phyloP scores from a whole-genome alignment of 164 flowering plant genomes.

The Piper longum region DNA sequence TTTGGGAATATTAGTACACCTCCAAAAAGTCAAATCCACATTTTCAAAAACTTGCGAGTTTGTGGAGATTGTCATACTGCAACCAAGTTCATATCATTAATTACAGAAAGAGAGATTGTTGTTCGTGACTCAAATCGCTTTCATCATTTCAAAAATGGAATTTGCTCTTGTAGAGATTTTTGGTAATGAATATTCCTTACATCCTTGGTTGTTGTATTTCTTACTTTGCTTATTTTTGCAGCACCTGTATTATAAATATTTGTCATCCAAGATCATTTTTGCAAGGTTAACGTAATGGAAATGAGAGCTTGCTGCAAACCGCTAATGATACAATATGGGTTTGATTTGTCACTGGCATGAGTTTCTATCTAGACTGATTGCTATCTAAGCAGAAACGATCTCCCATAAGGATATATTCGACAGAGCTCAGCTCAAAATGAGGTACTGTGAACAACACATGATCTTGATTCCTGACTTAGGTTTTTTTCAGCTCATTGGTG shows the following conservation, averaged over 20 bases:
- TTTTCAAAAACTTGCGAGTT: slow-evolving; percentile 54
- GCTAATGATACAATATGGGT: no score
- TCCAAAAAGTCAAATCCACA: slow-evolving; percentile 27
- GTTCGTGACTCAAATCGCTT: slow-evolving; percentile 53
- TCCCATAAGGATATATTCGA: no score
- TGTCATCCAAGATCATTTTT: neutral
- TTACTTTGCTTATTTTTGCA: neutral
- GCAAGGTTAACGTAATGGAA: no score
- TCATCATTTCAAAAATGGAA: slow-evolving; percentile 45
- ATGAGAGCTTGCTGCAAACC: no score
- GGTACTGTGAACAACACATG: no score
- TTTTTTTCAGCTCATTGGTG: no score
- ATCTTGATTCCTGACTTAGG: no score
- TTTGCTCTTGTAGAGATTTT: slow-evolving; percentile 46
- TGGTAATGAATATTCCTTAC: slow-evolving; percentile 19
- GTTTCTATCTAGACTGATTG: no score
- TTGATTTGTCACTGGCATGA: no score
- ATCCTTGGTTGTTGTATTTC: neutral
- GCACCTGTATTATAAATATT: neutral
- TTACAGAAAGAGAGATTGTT: slow-evolving; percentile 37
- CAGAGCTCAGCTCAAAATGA: no score
- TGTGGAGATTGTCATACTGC: slow-evolving; percentile 57
- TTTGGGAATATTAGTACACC: slow-evolving; percentile 44
- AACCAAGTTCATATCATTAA: slow-evolving; percentile 37
- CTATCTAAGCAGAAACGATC: no score